Conservation (phyloP, 805 yeast genomes). For the Wickerhamomyces alni region DNA sequence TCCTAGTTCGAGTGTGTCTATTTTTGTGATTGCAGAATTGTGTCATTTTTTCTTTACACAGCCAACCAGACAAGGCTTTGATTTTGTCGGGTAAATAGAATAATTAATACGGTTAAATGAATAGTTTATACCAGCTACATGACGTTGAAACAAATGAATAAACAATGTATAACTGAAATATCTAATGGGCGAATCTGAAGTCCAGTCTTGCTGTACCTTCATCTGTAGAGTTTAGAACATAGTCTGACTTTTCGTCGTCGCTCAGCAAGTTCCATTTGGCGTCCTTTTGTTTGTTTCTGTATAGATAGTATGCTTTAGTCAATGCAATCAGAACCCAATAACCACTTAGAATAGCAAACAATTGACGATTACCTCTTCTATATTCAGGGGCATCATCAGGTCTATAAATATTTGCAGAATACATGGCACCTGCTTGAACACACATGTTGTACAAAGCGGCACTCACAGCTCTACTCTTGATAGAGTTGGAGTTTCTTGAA, state of each 20-base stretch:
- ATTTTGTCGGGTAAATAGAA: no score
- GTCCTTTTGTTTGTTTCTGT: constrained; percentile 37
- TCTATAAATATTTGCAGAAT: constrained; percentile 51
- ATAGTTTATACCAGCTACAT: neutral
- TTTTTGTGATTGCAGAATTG: no score
- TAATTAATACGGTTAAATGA: no score
- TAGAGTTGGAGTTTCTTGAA: constrained; percentile 56
- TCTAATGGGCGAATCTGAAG: neutral
- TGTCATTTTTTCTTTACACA: no score
- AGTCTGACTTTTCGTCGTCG: constrained; percentile 34
- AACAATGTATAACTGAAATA: neutral
- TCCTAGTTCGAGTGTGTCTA: no score
- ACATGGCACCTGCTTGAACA: constrained; percentile 50
- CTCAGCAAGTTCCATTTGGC: constrained; percentile 44
- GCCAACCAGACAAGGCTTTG: no score
- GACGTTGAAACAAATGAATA: neutral
- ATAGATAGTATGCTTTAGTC: constrained; percentile 25
- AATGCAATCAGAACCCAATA: constrained; percentile 22
- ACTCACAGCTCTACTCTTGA: constrained; percentile 53
- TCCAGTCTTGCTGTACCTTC: neutral
- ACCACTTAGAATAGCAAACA: constrained; percentile 30
- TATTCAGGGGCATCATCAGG: constrained; percentile 52
- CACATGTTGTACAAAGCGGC: constrained; percentile 60
- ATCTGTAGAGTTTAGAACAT: neutral
- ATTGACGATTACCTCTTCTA: constrained; percentile 43